Evolutionary conservation across 352 stramenopile species (phyloP).

Genomic region (Poterioochromonas sp.): DNA sequence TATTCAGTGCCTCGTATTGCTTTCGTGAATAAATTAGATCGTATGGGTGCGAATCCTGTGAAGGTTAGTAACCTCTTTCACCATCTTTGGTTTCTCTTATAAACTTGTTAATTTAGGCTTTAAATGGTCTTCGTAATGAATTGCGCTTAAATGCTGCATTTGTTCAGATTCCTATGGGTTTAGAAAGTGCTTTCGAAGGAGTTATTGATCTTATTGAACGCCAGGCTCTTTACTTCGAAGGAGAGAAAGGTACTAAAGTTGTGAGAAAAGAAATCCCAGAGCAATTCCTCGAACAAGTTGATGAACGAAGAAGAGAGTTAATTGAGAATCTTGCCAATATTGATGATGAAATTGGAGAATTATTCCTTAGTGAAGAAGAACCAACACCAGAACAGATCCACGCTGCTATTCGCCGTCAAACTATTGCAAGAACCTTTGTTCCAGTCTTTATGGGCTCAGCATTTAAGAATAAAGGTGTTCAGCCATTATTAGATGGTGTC

Average conservation of each 20-base stretch:
- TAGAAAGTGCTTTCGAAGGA: constrained; percentile 84
- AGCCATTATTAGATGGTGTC: constrained; percentile 95
- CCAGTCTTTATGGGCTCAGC: constrained; percentile 98
- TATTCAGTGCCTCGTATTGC: constrained; percentile 96
- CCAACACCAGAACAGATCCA: constrained; percentile 52
- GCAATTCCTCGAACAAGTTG: constrained; percentile 28
- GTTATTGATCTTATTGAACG: constrained; percentile 90
- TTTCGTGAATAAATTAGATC: constrained; percentile 99
- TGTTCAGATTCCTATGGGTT: constrained; percentile 92
- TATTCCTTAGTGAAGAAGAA: constrained; percentile 97
- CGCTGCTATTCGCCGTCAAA: constrained; percentile 82
- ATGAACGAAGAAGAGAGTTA: constrained; percentile 54
- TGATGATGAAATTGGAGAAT: constrained; percentile 95
- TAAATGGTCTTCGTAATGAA: constrained; percentile 68
- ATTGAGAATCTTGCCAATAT: constrained; percentile 88
- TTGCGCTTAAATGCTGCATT: constrained; percentile 89
- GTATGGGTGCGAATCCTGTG: constrained; percentile 88
- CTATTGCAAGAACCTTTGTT: constrained; percentile 93
- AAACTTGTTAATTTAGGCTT: constrained; percentile 48
- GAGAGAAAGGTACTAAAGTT: constrained; percentile 63
- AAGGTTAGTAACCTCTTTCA: constrained; percentile 53
- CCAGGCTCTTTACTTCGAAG: constrained; percentile 77
- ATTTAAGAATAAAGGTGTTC: constrained; percentile 92
- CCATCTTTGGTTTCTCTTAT: neutral
- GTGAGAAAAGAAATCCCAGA: constrained; percentile 30